phyloP scores from a whole-genome alignment of 805 yeast genomes.

The Wickerhamomyces subpelliculosus region DNA sequence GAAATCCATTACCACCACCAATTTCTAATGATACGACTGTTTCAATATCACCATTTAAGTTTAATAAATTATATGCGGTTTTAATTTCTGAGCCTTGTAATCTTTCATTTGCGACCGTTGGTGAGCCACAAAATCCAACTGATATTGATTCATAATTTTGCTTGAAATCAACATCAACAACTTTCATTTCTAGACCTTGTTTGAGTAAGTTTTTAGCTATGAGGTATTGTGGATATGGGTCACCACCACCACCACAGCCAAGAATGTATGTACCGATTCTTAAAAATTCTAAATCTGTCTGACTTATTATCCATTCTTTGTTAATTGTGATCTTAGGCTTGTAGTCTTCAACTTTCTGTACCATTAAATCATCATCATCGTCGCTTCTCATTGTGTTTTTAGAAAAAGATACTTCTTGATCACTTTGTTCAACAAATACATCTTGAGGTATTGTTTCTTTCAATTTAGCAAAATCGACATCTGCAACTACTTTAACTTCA shows the following conservation, averaged over 20 bases:
- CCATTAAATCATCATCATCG: not conserved
- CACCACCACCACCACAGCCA: conserved; percentile 44
- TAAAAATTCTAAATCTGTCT: conserved; percentile 30
- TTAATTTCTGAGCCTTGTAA: conserved; percentile 31
- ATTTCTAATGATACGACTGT: conserved; percentile 33
- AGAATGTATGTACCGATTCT: conserved; percentile 35
- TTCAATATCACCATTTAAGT: conserved; percentile 23
- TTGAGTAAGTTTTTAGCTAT: conserved; percentile 26
- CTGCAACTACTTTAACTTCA: conserved; percentile 35
- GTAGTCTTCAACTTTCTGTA: conserved; percentile 18
- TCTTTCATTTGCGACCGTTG: conserved; percentile 40
- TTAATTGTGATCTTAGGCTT: conserved; percentile 24
- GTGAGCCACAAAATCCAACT: conserved; percentile 38
- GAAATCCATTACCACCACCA: conserved; percentile 38
- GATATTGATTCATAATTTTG: conserved; percentile 20
- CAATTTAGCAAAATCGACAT: conserved; percentile 31
- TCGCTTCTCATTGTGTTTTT: not conserved
- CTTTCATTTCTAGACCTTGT: conserved; percentile 26
- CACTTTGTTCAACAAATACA: not conserved
- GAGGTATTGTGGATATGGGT: conserved; percentile 31
- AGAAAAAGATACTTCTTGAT: not conserved
- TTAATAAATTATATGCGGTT: conserved; percentile 24
- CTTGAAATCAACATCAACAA: conserved; percentile 28
- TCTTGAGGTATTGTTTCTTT: conserved; percentile 7
- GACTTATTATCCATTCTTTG: conserved; percentile 35